Base-by-base conservation (phyloP, 2,329 filamentous ascomycete genomes). In the Phialophora macrospora region DNA sequence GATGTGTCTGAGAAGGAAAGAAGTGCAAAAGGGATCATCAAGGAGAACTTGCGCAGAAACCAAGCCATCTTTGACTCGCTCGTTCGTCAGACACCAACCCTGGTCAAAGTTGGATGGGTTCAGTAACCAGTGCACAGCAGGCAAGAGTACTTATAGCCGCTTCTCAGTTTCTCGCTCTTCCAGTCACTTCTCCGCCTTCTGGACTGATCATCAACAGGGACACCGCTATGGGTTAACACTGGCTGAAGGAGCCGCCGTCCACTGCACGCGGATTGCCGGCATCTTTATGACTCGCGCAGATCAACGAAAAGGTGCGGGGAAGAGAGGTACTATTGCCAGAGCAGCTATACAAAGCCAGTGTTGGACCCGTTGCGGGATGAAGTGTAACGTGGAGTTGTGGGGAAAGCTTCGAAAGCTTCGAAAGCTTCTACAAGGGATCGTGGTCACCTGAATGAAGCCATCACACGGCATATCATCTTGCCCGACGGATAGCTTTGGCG, bases 371-470 rank as follows among this genome's bases (percentile, higher is more conserved):
- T 20, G 46, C n/a, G 1, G n/a, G n/a, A 9, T 20, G 28, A n/a
- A 24, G 30, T 20, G 26, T 20, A 55, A 55, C n/a, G n/a, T 34
- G 26, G 14, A 20, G 28, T 30, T 52, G 52, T 20, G 52, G 52
- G 28, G 52, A 55, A 55, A n/a, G 52, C 52, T 34, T 55, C 30
- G 22, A 51, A 51, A 51, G 48, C 48, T 51, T 51, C 38, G 38
- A 44, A 7, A 4, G 38, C 38, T 44, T n/a, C 38, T n/a, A 2
- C 38, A 2, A 7, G 38, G 14, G 38, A 44, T 8, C 38, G 14
- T 41, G 38, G 38, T 41, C 6, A 17, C 17, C 14, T 6, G 14
- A 41, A 41, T 1, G 7, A 17, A 8, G 38, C 1, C 38, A n/a
- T 5, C 5, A 2, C 38, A 44, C 38, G 14, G 38, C 14, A 41